Conservation (phyloP, 1,284 basidiomycete species). For the Exobasidium rhododendri region DNA sequence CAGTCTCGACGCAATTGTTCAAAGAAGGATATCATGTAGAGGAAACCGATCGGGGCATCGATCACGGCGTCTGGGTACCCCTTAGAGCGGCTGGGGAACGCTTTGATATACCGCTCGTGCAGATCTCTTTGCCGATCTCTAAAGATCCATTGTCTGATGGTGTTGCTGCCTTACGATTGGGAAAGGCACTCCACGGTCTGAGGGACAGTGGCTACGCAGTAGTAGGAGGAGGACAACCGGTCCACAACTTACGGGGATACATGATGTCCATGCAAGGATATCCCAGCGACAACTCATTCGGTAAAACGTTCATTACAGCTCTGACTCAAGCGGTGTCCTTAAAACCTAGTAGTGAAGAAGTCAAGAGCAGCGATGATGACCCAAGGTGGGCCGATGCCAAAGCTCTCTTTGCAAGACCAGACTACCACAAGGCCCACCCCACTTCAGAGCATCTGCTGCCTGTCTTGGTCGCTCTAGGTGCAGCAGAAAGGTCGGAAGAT, state of each 20-base stretch:
- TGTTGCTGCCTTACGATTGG: constrained; percentile 54
- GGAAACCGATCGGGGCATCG: constrained; percentile 54
- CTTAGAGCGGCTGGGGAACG: constrained; percentile 53
- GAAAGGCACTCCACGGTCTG: constrained; percentile 54
- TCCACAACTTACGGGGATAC: constrained; percentile 41
- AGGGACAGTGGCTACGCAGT: constrained; percentile 41
- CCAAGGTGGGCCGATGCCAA: constrained; percentile 11
- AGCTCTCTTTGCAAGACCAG: not conserved
- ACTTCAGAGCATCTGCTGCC: constrained; percentile 16
- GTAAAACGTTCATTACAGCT: constrained; percentile 4
- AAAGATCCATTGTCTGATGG: constrained; percentile 23
- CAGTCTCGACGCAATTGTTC: constrained; percentile 43
- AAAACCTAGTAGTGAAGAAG: not conserved
- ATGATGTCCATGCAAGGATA: not conserved
- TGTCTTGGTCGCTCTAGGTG: constrained; percentile 13
- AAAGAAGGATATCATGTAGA: constrained; percentile 34
- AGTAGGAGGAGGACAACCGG: constrained; percentile 38
- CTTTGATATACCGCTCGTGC: constrained; percentile 53
- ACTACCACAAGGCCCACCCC: constrained; percentile 14
- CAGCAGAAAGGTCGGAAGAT: constrained; percentile 7
- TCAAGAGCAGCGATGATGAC: not conserved
- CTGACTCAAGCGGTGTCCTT: constrained; percentile 12
- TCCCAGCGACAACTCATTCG: constrained; percentile 2
- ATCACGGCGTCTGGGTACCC: constrained; percentile 59
- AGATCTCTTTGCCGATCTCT: constrained; percentile 57